Evolutionary conservation across 805 yeast species (phyloP), one percentile per base, ranked within the genome.

Genomic region (Wickerhamomyces sydowiorum): DNA sequence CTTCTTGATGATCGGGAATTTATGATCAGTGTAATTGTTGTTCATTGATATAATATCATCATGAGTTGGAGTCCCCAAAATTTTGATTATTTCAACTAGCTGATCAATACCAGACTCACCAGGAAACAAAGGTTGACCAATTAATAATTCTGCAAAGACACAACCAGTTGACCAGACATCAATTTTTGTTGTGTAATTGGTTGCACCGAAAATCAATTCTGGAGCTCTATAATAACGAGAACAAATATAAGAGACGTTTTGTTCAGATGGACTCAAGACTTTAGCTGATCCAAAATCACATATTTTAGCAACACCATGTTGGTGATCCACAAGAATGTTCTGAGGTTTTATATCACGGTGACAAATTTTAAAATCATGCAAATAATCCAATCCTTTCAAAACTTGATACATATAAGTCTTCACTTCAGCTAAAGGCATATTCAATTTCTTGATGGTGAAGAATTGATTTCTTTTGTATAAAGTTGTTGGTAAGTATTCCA

Each of bases 131-230:
- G 99, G 99, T 61, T 89, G 97, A 15, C 99, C 98, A 43, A 93
- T 73, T 49, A 90, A 78, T 56, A 93, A 70, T 66, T 93, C 99
- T 5, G 98, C 98, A 87, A 93, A 89, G 19, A 93, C 99, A 69
- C 99, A 93, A 18, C 96, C 96, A 13, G 95, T 88, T 13, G 96
- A 86, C 99, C 99, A 93, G 37, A 93, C 79, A 62, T 93, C 99
- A 51, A 93, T 93, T 63, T 91, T 90, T 24, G 97, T 89, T 7
- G 98, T 88, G 65, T 93, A 93, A 64, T 90, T 87, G 22, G 96
- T 85, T 13, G 98, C 96, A 17, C 98, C 99, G 69, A 93, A 93
- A 46, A 93, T 93, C 53, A 93, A 77, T 65, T 93, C 99, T 0
- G 99, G 99, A 7, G 99, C 99, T 43, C 99, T 73, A 66, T 93